These are phyloP conservation scores for Firmiana major DNA, from an alignment of 345 rosid species.

Conservation along the genomic window DNA sequence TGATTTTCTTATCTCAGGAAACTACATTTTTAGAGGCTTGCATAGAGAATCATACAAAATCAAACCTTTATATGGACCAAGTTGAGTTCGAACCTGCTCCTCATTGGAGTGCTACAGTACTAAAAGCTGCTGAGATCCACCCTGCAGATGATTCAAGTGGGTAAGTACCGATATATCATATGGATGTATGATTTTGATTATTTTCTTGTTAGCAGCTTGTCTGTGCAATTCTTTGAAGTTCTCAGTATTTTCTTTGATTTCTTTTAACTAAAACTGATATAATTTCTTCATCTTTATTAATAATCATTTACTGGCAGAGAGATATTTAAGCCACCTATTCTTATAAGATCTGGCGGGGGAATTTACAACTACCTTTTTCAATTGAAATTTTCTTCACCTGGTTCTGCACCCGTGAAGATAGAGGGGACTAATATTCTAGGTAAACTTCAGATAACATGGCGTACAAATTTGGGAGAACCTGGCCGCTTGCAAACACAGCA, in stretches of 20 bases:
- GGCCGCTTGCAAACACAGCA: slow-evolving; percentile 98
- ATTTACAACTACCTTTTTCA: slow-evolving; percentile 82
- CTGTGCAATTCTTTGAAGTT: not conserved
- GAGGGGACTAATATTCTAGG: slow-evolving; percentile 80
- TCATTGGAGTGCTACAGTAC: slow-evolving; percentile 65
- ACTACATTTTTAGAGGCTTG: slow-evolving; percentile 86
- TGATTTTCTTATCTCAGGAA: slow-evolving; percentile 39
- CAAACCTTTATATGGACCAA: slow-evolving; percentile 79
- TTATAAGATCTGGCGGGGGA: slow-evolving; percentile 91
- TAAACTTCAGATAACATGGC: slow-evolving; percentile 97
- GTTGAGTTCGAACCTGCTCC: slow-evolving; percentile 97
- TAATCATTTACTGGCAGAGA: slow-evolving; percentile 41
- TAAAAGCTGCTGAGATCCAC: slow-evolving; percentile 50
- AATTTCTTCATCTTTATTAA: slow-evolving; percentile 2
- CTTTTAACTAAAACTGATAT: not conserved
- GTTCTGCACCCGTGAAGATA: slow-evolving; percentile 43
- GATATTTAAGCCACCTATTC: slow-evolving; percentile 61
- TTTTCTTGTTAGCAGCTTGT: not conserved
- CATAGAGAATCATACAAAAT: slow-evolving; percentile 90
- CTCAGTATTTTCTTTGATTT: not conserved
- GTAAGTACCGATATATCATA: slow-evolving; percentile 21
- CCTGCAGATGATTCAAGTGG: slow-evolving; percentile 36
- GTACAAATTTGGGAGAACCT: slow-evolving; percentile 92
- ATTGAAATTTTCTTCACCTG: slow-evolving; percentile 44
- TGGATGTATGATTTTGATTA: not conserved